A percentile compares a stretch with the other conserved stretches of the same genome.
phyloP scores from a whole-genome alignment of 352 stramenopile species.

The Globisporangium canariense region DNA sequence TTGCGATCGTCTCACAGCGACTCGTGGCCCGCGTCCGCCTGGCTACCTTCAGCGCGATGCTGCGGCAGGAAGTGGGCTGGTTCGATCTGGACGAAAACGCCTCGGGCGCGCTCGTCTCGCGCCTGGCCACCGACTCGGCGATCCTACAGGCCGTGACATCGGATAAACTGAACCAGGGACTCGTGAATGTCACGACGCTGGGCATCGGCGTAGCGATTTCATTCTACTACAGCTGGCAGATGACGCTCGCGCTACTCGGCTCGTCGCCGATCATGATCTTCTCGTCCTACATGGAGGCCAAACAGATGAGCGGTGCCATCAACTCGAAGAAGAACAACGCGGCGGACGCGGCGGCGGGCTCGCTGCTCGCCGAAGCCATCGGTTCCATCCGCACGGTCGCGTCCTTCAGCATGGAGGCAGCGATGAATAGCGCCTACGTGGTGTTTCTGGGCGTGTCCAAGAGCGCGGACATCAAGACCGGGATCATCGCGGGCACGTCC shows the following conservation, averaged over 20 bases:
- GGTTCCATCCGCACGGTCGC: conserved; percentile 45
- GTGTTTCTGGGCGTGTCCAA: conserved; percentile 22
- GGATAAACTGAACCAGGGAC: conserved; percentile 49
- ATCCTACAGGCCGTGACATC: conserved; percentile 70
- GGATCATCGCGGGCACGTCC: conserved; percentile 35
- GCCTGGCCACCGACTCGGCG: conserved; percentile 66
- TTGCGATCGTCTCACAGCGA: too few relatives aligned
- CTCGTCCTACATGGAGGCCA: conserved; percentile 2
- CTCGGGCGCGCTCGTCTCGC: conserved; percentile 51
- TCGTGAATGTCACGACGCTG: conserved; percentile 47
- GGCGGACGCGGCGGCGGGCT: conserved; percentile 29
- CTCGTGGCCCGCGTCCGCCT: conserved; percentile 44
- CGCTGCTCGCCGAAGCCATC: conserved; percentile 41
- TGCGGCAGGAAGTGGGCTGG: conserved; percentile 71
- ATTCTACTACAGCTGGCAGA: background rate
- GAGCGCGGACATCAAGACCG: conserved; percentile 25
- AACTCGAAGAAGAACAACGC: conserved; percentile 43
- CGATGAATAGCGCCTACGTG: conserved; percentile 17
- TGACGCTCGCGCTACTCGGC: background rate
- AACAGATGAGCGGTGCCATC: conserved; percentile 28
- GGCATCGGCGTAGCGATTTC: background rate
- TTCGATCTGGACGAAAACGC: conserved; percentile 62
- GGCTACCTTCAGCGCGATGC: conserved; percentile 47
- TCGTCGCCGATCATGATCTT: conserved; percentile 25
- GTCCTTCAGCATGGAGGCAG: conserved; percentile 32